Conservation (phyloP, 345 rosid genomes). For the Syzygium grande region DNA sequence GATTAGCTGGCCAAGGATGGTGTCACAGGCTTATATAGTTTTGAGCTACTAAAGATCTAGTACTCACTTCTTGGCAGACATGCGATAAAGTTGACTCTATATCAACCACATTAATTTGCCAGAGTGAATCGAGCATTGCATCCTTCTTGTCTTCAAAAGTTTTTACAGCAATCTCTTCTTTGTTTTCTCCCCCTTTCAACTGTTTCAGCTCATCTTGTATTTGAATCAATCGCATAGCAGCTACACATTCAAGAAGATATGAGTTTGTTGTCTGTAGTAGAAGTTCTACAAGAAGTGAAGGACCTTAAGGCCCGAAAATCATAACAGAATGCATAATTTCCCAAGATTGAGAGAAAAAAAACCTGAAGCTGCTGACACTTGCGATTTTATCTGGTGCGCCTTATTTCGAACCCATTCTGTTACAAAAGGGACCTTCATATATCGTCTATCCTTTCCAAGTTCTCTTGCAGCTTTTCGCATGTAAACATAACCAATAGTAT, state of each 20-base stretch:
- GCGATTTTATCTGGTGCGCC: slow-evolving; percentile 80
- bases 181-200: too few species aligned
- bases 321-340: background rate
- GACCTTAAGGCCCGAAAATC: background rate
- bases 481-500: slow-evolving; percentile 86
- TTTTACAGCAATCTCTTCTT: slow-evolving; percentile 58
- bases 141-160: slow-evolving; percentile 66
- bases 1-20: too few species aligned
- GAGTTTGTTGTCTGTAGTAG: background rate
- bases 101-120: slow-evolving; percentile 90
- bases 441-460: slow-evolving; percentile 76
- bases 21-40: background rate
- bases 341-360: slow-evolving; percentile 1
- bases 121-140: slow-evolving; percentile 82
- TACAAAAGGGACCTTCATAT: slow-evolving; percentile 78
- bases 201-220: slow-evolving; percentile 73
- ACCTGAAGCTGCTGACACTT: slow-evolving; percentile 87
- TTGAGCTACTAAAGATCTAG: background rate
- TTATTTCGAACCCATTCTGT: slow-evolving; percentile 95
- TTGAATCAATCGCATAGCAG: slow-evolving; percentile 68
- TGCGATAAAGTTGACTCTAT: slow-evolving; percentile 78
- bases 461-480: slow-evolving; percentile 73
- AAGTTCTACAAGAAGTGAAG: background rate
- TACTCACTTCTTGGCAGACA: slow-evolving; percentile 68
- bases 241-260: slow-evolving; percentile 19